A percentile compares a stretch with the other conserved stretches of the same genome.
Conservation (phyloP, 495 filamentous ascomycete species). For the Neurospora sp. region DNA sequence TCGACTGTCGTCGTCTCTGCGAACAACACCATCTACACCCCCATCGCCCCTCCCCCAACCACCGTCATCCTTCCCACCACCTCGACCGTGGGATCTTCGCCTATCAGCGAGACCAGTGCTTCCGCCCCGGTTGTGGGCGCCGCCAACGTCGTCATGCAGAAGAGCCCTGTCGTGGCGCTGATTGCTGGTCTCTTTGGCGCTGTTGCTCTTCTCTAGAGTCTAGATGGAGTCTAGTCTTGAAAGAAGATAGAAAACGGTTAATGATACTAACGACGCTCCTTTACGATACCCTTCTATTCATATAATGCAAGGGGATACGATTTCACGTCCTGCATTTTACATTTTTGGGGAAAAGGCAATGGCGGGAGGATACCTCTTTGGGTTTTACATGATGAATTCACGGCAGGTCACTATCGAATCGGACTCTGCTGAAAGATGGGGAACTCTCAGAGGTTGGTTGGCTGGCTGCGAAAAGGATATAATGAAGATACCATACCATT, state of each 20-base stretch:
- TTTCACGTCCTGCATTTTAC: background rate
- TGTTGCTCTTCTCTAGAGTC: slow-evolving; percentile 23
- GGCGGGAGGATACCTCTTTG: background rate
- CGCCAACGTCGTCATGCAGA: slow-evolving; percentile 13
- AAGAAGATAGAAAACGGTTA: background rate
- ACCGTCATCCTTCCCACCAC: slow-evolving; percentile 25
- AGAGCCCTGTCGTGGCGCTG: slow-evolving; percentile 22
- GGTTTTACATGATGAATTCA: background rate
- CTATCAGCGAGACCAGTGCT: slow-evolving; percentile 2
- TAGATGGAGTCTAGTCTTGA: slow-evolving; percentile 9
- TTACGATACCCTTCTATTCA: background rate
- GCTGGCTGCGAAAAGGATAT: background rate
- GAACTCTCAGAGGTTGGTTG: too few species aligned
- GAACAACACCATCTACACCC: slow-evolving; percentile 10
- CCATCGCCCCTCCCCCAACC: slow-evolving; percentile 9
- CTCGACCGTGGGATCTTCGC: slow-evolving; percentile 1
- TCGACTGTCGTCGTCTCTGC: slow-evolving; percentile 18
- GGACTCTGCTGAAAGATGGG: background rate
- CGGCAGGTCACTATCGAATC: background rate
- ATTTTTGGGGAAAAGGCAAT: background rate
- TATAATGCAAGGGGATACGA: background rate
- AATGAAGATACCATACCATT: background rate
- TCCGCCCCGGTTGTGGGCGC: slow-evolving; percentile 15
- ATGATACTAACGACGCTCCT: background rate
- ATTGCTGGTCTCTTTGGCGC: slow-evolving; percentile 29